phyloP scores from a whole-genome alignment of 2,329 filamentous ascomycete species.

The Verticillium dahliae region DNA sequence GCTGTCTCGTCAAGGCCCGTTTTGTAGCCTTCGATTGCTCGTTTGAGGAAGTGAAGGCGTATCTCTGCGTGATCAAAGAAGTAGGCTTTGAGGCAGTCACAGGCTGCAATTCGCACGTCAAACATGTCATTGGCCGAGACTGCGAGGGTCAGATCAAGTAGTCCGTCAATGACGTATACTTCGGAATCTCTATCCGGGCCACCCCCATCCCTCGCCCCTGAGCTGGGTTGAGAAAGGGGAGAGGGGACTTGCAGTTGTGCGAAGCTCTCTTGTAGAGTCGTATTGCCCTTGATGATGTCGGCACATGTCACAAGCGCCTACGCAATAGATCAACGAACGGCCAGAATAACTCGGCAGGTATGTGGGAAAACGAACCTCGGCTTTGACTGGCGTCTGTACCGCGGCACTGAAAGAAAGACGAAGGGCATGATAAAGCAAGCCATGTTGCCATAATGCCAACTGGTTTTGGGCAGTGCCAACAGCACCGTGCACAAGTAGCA shows the following conservation, averaged over 20 bases:
- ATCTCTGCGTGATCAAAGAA: conserved; percentile 77
- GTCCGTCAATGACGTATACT: conserved; percentile 88
- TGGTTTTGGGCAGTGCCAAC: conserved; percentile 79
- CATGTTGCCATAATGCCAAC: conserved; percentile 75
- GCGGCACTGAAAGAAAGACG: conserved; percentile 73
- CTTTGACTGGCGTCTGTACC: conserved; percentile 70
- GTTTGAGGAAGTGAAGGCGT: conserved; percentile 74
- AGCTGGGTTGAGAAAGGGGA: conserved; percentile 38
- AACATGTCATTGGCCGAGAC: conserved; percentile 61
- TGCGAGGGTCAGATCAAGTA: conserved; percentile 75
- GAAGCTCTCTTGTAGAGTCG: conserved; percentile 77
- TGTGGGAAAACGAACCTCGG: conserved; percentile 52
- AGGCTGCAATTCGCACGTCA: conserved; percentile 76
- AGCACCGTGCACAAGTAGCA: conserved; percentile 80
- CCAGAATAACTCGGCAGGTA: not conserved
- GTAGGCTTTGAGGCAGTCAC: conserved; percentile 89
- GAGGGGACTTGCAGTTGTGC: conserved; percentile 75
- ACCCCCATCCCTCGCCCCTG: conserved; percentile 28
- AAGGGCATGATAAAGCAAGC: conserved; percentile 71
- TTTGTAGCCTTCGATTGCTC: conserved; percentile 82
- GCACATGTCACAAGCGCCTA: conserved; percentile 79
- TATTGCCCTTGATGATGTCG: conserved; percentile 79
- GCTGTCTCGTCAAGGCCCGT: conserved; percentile 74
- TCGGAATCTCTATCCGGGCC: conserved; percentile 36
- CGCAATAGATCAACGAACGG: conserved; percentile 3